Evolutionary conservation across 192 early-diverging fungal genomes (phyloP).

Genomic region (Diversispora eburnea): DNA sequence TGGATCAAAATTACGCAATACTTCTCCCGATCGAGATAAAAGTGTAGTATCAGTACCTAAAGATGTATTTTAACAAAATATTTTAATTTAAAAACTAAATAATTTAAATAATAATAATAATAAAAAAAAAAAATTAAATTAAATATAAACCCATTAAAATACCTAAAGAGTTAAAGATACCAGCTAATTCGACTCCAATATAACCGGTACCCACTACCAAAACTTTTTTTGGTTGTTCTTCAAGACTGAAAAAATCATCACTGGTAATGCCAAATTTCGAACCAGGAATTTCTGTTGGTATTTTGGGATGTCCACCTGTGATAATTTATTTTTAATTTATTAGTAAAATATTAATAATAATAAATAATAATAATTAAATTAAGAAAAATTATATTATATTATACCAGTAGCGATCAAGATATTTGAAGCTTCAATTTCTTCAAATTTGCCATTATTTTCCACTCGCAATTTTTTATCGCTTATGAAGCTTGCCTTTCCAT

Average conservation of each 20-base stretch:
- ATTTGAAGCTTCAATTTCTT: conserved; percentile 68
- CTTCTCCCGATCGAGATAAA: conserved; percentile 79
- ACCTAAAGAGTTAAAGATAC: conserved; percentile 89
- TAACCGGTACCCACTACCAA: conserved; percentile 88
- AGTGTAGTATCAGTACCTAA: conserved; percentile 67
- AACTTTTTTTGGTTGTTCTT: conserved; percentile 88
- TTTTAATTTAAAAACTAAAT: neutral
- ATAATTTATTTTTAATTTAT: neutral
- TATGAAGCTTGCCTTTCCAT: conserved; percentile 84
- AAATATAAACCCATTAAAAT: neutral
- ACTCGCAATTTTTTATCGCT: conserved; percentile 49
- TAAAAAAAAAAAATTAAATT: neutral
- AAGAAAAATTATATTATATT: neutral
- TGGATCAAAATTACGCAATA: conserved; percentile 83
- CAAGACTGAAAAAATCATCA: conserved; percentile 95
- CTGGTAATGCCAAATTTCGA: conserved; percentile 84
- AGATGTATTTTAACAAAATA: neutral
- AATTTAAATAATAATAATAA: neutral
- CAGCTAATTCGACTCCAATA: conserved; percentile 95
- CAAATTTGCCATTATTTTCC: conserved; percentile 35
- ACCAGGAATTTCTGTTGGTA: conserved; percentile 75
- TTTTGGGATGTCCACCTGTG: conserved; percentile 63
- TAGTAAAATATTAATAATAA: conserved; percentile 24
- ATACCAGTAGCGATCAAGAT: conserved; percentile 88
- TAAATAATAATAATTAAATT: neutral